phyloP scores from a whole-genome alignment of 306 rosid genomes.

The Myrica gale region DNA sequence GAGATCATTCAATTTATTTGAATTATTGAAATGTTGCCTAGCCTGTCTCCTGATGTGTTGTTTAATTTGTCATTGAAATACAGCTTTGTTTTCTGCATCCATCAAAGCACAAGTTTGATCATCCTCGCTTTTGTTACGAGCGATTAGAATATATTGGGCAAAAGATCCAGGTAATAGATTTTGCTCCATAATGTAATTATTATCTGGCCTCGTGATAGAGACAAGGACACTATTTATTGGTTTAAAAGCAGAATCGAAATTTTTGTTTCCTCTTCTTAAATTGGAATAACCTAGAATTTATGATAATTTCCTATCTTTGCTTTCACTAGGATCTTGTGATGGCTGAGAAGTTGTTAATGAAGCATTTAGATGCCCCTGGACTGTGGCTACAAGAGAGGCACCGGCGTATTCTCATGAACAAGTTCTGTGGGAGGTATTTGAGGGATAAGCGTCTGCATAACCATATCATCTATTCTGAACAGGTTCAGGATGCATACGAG shows the following conservation, averaged over 20 bases:
- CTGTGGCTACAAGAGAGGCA: slow-evolving; percentile 84
- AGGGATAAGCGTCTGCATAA: slow-evolving; percentile 76
- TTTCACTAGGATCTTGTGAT: slow-evolving; percentile 72
- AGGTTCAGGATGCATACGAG: slow-evolving; percentile 62
- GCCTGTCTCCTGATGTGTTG: slow-evolving; percentile 19
- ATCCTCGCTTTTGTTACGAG: slow-evolving; percentile 92
- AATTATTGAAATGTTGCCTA: slow-evolving; percentile 15
- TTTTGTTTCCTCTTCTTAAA: slow-evolving; percentile 4
- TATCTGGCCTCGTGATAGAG: slow-evolving; percentile 4
- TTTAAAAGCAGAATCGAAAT: slow-evolving; percentile 1
- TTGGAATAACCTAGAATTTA: slow-evolving; percentile 10
- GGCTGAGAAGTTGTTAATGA: slow-evolving; percentile 95
- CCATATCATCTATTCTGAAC: slow-evolving; percentile 50
- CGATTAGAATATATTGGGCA: slow-evolving; percentile 87
- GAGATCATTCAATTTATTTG: slow-evolving; percentile 22
- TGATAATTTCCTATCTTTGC: slow-evolving; percentile 5
- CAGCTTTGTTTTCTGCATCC: slow-evolving; percentile 95
- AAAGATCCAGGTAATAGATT: slow-evolving; percentile 75
- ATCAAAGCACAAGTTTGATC: slow-evolving; percentile 87
- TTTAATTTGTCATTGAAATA: slow-evolving; percentile 31
- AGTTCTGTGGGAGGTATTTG: slow-evolving; percentile 78
- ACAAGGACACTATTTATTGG: slow-evolving; percentile 5
- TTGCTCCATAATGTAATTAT: slow-evolving; percentile 26
- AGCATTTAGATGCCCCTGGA: slow-evolving; percentile 98
- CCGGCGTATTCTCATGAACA: slow-evolving; percentile 83